phyloP scores from a whole-genome alignment of 2,329 filamentous ascomycete genomes.

The Pestalotiopsis sp. region DNA sequence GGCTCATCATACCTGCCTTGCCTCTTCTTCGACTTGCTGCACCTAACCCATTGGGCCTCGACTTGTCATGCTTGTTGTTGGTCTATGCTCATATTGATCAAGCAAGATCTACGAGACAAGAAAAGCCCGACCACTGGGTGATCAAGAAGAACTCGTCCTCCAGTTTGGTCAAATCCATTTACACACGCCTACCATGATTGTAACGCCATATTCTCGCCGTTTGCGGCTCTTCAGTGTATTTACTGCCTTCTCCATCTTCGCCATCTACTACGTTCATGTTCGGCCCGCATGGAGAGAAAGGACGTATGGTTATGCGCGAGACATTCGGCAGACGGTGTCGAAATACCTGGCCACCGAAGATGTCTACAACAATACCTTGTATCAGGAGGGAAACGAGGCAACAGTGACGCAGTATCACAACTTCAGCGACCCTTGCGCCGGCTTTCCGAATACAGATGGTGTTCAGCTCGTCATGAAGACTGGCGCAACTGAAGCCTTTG shows the following conservation, averaged over 20 bases:
- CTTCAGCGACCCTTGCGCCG: conserved; percentile 33
- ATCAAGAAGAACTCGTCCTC: neutral
- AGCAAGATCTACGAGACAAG: neutral
- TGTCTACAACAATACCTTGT: conserved; percentile 43
- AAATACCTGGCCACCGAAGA: conserved; percentile 25
- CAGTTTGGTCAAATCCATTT: neutral
- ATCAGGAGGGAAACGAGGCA: conserved; percentile 36
- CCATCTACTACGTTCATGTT: conserved; percentile 25
- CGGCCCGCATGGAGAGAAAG: conserved; percentile 27
- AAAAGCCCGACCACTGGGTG: neutral
- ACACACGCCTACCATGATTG: conserved; percentile 26
- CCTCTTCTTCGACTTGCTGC: neutral
- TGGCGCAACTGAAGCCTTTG: conserved; percentile 55
- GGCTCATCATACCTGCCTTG: neutral
- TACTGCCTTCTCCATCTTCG: conserved; percentile 24
- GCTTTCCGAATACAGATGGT: conserved; percentile 46
- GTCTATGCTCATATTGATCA: neutral
- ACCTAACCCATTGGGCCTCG: neutral
- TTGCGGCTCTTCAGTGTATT: conserved; percentile 29
- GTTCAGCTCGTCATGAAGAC: conserved; percentile 59
- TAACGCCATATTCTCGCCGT: conserved; percentile 30
- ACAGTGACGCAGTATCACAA: conserved; percentile 37
- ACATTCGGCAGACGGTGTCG: conserved; percentile 30
- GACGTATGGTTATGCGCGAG: conserved; percentile 30
- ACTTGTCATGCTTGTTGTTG: neutral